Base-by-base conservation (phyloP, 2,329 filamentous ascomycete species). In the Amylocarpus encephaloides region DNA sequence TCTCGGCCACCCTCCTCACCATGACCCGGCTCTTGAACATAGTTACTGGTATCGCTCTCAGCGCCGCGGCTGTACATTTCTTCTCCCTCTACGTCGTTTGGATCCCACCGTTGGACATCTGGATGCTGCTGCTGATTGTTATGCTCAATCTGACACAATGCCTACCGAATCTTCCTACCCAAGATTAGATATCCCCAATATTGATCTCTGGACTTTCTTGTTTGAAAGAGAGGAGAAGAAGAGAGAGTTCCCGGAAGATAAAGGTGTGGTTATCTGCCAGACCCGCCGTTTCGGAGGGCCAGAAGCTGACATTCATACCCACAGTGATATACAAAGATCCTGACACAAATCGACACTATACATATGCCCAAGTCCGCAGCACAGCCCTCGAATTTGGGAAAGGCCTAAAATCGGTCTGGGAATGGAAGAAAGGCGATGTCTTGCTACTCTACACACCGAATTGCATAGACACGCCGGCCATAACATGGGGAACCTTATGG, bases 371-470 rank as follows among this genome's bases (percentile, higher is more conserved):
- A 55, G 70, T 88, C 50, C 83, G 79, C 60, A 73, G 73, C 53
- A 73, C 79, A 13, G 85, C 88, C 1, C 69, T 82, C 35, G 78
- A 82, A n/a, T 94, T 96, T 59, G 91, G 88, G 45, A 82, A 84
- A 57, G 91, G 88, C 0, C 76, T 97, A 16, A 83, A 82, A 62
- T 79, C 84, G 22, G 68, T 75, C 18, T 92, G 84, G 77, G 76
- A 82, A 44, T 95, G 90, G 86, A 76, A 82, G 59, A 90, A 86
- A 64, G 86, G 87, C 62, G 88, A 96, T 65, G 87, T 93, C 1
- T 75, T 96, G 18, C 86, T 79, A 10, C 74, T 95, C 48, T 95
- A 85, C 73, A 84, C 88, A 3, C 87, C 90, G 26, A 96, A 97
- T 67, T 83, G 78, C 66, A 85, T 96, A 64, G 91, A 96, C 67